Conservation (phyloP, 2,329 filamentous ascomycete species). For the Acrocalymma vagum region DNA sequence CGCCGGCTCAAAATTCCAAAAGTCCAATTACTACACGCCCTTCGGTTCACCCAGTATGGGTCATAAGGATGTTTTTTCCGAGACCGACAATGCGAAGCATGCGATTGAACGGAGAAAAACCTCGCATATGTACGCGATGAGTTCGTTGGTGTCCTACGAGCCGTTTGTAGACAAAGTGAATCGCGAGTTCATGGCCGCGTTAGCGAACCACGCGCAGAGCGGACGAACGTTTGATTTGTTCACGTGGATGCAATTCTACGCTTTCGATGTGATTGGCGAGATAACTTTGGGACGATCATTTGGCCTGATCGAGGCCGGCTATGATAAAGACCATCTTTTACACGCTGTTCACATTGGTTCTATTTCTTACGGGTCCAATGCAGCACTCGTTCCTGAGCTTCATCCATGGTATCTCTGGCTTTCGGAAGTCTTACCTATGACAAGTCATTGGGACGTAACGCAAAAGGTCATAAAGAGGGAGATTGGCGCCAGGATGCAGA, state of each 20-base stretch:
- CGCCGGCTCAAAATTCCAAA: not conserved
- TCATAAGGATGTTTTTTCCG: slow-evolving; percentile 46
- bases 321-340: slow-evolving; percentile 15
- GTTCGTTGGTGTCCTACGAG: slow-evolving; percentile 48
- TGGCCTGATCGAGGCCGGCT: slow-evolving; percentile 21
- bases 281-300: slow-evolving; percentile 52
- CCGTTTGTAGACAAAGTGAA: slow-evolving; percentile 49
- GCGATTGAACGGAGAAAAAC: slow-evolving; percentile 44
- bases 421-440: too few species aligned
- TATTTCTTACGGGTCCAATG: not conserved
- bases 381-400: slow-evolving; percentile 14
- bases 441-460: too few species aligned
- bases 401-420: too few species aligned
- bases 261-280: slow-evolving; percentile 62
- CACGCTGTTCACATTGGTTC: slow-evolving; percentile 4
- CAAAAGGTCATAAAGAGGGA: too few species aligned
- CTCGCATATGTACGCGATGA: slow-evolving; percentile 49
- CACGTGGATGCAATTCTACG: slow-evolving; percentile 58
- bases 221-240: slow-evolving; percentile 47
- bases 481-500: too few species aligned
- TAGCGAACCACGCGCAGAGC: slow-evolving; percentile 33
- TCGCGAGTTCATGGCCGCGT: slow-evolving; percentile 36
- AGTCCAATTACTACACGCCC: slow-evolving; percentile 35
- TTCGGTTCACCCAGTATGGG: slow-evolving; percentile 20
- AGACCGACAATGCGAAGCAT: slow-evolving; percentile 44